Evolutionary conservation across 495 filamentous ascomycete species (phyloP), one percentile per base, ranked within the genome.

Genomic region (Penicillium atrosanguineum): DNA sequence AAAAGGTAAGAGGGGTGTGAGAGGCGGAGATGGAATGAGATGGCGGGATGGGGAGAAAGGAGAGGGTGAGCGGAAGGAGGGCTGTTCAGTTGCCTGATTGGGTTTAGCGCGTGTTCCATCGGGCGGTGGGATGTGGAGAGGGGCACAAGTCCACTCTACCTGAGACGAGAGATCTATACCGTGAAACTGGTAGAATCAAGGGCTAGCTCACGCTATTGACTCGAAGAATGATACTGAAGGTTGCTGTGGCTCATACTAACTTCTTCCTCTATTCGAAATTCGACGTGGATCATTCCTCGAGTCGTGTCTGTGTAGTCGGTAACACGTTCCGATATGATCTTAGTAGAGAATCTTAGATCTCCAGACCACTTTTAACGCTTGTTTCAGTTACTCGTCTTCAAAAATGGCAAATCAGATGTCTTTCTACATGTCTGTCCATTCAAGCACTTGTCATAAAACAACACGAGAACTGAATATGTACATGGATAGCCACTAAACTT

Each of bases 71-170:
- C 60, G 43, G 56, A 61, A 65, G 57, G 57, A 52, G 52, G 53
- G 46, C 54, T 59, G 52, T 57, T 62, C 61, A 56, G 59, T 62
- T 64, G 21, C 61, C 55, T 46, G 2, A 48, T 53, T 8, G 6
- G 56, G 64, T 56, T 63, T 67, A 67, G 64, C 56, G 61, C 48
- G 57, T 56, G 63, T 63, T 63, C 56, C 56, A 59, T 62, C 60
- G 60, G 60, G 62, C 62, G 63, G 62, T 65, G 62, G 60, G 60
- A 57, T 66, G 63, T 63, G 63, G 63, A 60, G 63, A 66, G 63
- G 63, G 63, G 58, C 61, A 61, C 31, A 34, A 57, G 47, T 50
- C 38, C 38, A 40, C 38, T 40, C 38, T 40, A 40, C 38, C 38
- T 40, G 38, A 40, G 38, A 40, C 38, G 38, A 40, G 37, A 19